Conservation (phyloP, 495 filamentous ascomycete species). For the Cairneyella variabilis region DNA sequence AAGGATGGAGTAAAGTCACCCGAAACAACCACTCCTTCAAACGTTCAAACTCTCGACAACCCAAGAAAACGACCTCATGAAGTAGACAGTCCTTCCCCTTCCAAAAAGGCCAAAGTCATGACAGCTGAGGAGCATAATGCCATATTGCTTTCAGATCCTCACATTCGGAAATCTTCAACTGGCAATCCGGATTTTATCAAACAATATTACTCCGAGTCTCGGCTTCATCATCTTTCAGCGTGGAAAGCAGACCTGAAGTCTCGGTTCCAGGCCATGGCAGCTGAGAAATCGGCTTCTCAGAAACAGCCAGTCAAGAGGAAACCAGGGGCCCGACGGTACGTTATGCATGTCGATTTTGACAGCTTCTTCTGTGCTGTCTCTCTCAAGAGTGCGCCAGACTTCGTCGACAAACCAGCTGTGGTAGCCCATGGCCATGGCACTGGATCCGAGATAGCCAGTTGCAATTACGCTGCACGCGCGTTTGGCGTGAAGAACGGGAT, state of each 20-base stretch:
- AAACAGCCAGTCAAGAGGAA: conserved; percentile 42
- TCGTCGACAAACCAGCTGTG: conserved; percentile 75
- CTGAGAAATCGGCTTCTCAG: conserved; percentile 59
- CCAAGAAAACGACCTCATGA: conserved; percentile 6
- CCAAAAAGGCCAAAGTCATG: conserved; percentile 40
- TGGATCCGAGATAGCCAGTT: conserved; percentile 93
- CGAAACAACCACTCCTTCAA: background rate
- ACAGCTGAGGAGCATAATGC: conserved; percentile 93
- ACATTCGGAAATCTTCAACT: conserved; percentile 77
- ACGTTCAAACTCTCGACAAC: background rate
- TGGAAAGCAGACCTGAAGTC: conserved; percentile 95
- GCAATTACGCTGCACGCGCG: conserved; percentile 85
- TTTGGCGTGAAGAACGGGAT: conserved; percentile 93
- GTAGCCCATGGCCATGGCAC: conserved; percentile 82
- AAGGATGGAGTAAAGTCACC: background rate
- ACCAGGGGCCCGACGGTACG: conserved; percentile 68
- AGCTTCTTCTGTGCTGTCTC: conserved; percentile 97
- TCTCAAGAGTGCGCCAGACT: conserved; percentile 69
- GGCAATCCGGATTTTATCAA: conserved; percentile 89
- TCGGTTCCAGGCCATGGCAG: conserved; percentile 72
- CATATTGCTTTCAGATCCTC: conserved; percentile 72
- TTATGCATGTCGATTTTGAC: conserved; percentile 96
- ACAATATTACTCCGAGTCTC: conserved; percentile 89
- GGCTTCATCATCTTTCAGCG: conserved; percentile 88
- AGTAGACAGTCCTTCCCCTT: conserved; percentile 2